Conservation (phyloP, 257 asterid species). For the Asclepias syriaca region DNA sequence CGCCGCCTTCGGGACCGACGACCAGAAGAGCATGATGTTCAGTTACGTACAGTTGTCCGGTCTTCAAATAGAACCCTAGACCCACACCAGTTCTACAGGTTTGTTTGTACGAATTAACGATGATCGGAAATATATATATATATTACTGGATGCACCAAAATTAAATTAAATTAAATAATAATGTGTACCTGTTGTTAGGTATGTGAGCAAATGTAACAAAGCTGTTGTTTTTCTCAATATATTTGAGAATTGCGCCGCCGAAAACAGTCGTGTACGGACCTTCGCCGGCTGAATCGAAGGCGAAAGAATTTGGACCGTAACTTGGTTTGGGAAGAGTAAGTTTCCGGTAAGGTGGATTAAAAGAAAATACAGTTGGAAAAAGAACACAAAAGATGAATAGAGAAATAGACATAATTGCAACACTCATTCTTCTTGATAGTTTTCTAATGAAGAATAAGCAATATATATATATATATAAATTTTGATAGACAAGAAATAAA, state of each 20-base stretch:
- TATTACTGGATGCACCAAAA: too few relatives aligned
- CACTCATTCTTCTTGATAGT: not conserved
- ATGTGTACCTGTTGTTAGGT: constrained; percentile 30
- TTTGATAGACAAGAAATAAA: too few relatives aligned
- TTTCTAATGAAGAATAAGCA: not conserved
- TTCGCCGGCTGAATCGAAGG: constrained; percentile 21
- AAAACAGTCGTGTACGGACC: constrained; percentile 45
- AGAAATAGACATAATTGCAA: not conserved
- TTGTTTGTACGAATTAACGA: not conserved
- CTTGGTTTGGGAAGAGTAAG: constrained; percentile 3
- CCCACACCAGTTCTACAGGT: constrained; percentile 44
- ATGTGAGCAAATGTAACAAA: constrained; percentile 39
- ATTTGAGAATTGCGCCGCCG: constrained; percentile 43
- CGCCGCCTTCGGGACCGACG: not conserved
- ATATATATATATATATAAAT: too few relatives aligned
- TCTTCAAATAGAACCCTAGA: constrained; percentile 31
- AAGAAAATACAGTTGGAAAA: not conserved
- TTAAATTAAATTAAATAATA: too few relatives aligned
- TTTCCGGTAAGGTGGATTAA: not conserved
- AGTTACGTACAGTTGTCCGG: constrained; percentile 33
- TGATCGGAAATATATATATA: too few relatives aligned
- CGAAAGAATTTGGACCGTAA: constrained; percentile 27
- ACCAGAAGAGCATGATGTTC: constrained; percentile 26
- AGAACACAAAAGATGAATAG: not conserved
- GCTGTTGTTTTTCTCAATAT: constrained; percentile 12